A percentile compares a stretch with the other conserved stretches of the same genome.
Evolutionary conservation across 495 filamentous ascomycete species (phyloP).

Genomic region (Bombardia bombarda): DNA sequence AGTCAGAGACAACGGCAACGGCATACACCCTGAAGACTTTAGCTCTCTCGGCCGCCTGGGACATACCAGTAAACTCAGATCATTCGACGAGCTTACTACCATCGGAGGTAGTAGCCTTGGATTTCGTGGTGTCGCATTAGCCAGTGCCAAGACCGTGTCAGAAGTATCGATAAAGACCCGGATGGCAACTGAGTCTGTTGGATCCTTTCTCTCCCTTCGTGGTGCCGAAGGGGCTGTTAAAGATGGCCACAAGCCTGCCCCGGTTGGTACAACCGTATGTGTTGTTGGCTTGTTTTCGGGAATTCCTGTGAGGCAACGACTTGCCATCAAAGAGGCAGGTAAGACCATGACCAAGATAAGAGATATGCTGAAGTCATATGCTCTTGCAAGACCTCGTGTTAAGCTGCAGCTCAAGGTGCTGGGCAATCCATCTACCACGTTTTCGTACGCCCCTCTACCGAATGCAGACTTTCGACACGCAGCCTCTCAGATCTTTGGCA

Average conservation of each 20-base stretch:
- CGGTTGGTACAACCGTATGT: conserved; percentile 71
- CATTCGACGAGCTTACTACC: conserved; percentile 58
- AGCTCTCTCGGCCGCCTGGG: conserved; percentile 57
- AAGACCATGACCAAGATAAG: conserved; percentile 60
- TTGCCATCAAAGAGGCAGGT: conserved; percentile 48
- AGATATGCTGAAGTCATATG: conserved; percentile 64
- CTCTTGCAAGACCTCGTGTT: conserved; percentile 57
- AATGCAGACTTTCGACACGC: conserved; percentile 54
- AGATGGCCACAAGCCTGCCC: conserved; percentile 47
- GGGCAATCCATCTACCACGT: conserved; percentile 51
- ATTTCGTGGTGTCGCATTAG: conserved; percentile 83
- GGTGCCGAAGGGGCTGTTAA: conserved; percentile 31
- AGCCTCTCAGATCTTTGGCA: conserved; percentile 62
- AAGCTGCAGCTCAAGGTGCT: conserved; percentile 62
- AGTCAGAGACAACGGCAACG: conserved; percentile 83
- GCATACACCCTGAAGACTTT: conserved; percentile 67
- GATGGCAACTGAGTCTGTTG: conserved; percentile 61
- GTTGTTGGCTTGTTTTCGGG: conserved; percentile 59
- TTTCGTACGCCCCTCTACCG: conserved; percentile 60
- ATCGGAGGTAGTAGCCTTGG: conserved; percentile 65
- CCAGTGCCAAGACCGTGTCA: conserved; percentile 65
- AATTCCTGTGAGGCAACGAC: conserved; percentile 68
- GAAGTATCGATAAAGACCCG: conserved; percentile 62
- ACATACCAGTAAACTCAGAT: conserved; percentile 80
- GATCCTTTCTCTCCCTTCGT: conserved; percentile 29